Conservation (phyloP, 2,329 filamentous ascomycete species). For the Coniosporium tulheliwenetii region DNA sequence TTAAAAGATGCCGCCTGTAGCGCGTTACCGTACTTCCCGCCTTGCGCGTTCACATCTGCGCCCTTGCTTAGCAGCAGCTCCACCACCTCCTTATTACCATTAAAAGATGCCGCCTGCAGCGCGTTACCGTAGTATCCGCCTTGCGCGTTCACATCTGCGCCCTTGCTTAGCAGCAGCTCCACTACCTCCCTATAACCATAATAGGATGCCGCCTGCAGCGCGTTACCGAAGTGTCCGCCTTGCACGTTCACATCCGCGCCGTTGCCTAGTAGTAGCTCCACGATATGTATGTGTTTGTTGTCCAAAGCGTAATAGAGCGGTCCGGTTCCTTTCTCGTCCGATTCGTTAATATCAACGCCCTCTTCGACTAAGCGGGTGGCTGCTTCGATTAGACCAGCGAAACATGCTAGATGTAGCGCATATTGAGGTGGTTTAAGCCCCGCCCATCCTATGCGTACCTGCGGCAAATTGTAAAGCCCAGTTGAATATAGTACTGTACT, state of each 20-base stretch:
- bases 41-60: constrained; percentile 10
- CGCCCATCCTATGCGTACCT: constrained; percentile 4
- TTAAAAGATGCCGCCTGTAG: constrained; percentile 6
- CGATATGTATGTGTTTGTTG: background rate
- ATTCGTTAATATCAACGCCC: background rate
- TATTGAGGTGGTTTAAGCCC: constrained; percentile 5
- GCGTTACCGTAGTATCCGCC: background rate
- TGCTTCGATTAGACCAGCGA: background rate
- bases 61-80: constrained; percentile 8
- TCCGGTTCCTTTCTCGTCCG: background rate
- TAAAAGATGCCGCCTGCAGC: background rate
- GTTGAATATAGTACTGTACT: constrained; percentile 7
- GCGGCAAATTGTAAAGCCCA: constrained; percentile 5
- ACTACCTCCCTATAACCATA: constrained; percentile 4
- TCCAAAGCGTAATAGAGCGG: background rate
- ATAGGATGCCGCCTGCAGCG: constrained; percentile 1
- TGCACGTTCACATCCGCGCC: constrained; percentile 9
- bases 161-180: constrained; percentile 10
- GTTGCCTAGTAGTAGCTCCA: constrained; percentile 1
- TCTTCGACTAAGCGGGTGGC: background rate
- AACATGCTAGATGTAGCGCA: constrained; percentile 6
- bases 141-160: constrained; percentile 8
- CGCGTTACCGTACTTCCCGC: constrained; percentile 4
- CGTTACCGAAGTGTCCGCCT: constrained; percentile 9
- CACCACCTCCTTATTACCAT: constrained; percentile 5